phyloP scores from a whole-genome alignment of 2,329 filamentous ascomycete species.

The Botryosphaeria dothidea region DNA sequence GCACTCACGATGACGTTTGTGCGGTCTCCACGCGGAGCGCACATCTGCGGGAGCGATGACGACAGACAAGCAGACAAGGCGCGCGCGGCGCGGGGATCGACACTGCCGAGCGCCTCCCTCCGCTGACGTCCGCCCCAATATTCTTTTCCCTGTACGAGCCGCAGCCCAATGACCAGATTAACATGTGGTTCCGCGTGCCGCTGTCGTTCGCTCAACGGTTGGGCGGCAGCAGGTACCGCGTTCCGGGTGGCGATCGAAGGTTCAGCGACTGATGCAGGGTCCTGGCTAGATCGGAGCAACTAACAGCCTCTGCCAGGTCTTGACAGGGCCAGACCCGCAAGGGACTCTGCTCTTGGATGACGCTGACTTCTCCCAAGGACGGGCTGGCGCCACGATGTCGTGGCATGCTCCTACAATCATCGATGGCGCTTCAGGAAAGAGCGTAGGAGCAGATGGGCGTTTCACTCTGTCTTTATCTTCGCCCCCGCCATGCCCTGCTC shows the following conservation, averaged over 20 bases:
- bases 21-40: background rate
- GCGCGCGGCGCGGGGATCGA: conserved; percentile 3
- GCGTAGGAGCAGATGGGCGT: background rate
- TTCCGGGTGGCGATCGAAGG: background rate
- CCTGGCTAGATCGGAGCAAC: background rate
- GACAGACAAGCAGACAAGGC: conserved; percentile 6
- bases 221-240: background rate
- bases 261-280: background rate
- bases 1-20: background rate
- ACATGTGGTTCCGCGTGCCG: background rate
- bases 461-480: background rate
- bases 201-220: background rate
- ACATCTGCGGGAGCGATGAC: background rate
- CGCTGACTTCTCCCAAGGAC: background rate
- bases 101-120: background rate
- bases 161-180: background rate
- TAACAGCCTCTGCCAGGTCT: too few species aligned
- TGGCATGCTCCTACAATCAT: background rate
- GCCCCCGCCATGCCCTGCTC: background rate
- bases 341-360: background rate
- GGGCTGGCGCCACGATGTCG: background rate
- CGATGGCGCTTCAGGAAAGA: background rate
- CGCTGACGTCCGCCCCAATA: background rate
- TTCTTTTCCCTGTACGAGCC: background rate
- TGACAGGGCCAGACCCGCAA: background rate